Base-by-base conservation (phyloP, 1,284 basidiomycete genomes). In the Leccinum fallax region DNA sequence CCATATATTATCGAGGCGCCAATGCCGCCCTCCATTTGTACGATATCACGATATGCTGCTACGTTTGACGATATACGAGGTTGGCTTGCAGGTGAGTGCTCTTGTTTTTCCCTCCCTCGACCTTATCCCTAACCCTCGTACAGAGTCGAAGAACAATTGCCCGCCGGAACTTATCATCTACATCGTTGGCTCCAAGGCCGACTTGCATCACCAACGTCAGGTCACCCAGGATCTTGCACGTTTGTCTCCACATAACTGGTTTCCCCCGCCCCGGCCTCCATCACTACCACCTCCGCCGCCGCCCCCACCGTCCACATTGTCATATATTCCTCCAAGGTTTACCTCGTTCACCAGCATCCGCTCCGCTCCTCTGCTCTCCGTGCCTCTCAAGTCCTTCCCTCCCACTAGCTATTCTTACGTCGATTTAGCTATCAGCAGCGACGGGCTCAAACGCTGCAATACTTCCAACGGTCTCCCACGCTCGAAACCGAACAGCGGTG, bases 1-100 rank as follows among this genome's bases (percentile, higher is more conserved):
- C 96, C 62, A 97, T 99, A 93, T 99, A 99, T 83, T 98, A 98
- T 84, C 90, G 97, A 75, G 97, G 96, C 72, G 95, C 96, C 65
- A 94, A 97, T 72, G 97, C 97, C 61, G 97, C 97, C 28, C 87
- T 99, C 58, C 85, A 98, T 65, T 87, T 98, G 69, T 99, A 99
- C 80, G 97, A 99, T 82, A 95, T 99, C 69, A 99, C 97, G 70
- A 94, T 24, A 93, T 78, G 83, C 86, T 67, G 82, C 90, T 61
- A 93, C 92, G 55, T 97, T 98, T 79, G 86, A 94, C 63, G 96
- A 97, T 76, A 87, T 98, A 65, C 85, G 90, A 65, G 91, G 92
- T 58, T 98, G 97, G 96, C 84, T 98, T 61, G 92, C 95, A 80
- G 95, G 93, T 88, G 63, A 32, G 63, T 57, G 3, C 24, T 24